Evolutionary conservation across 768 basidiomycete species (phyloP).

Genomic region (Amanita phalloides): DNA sequence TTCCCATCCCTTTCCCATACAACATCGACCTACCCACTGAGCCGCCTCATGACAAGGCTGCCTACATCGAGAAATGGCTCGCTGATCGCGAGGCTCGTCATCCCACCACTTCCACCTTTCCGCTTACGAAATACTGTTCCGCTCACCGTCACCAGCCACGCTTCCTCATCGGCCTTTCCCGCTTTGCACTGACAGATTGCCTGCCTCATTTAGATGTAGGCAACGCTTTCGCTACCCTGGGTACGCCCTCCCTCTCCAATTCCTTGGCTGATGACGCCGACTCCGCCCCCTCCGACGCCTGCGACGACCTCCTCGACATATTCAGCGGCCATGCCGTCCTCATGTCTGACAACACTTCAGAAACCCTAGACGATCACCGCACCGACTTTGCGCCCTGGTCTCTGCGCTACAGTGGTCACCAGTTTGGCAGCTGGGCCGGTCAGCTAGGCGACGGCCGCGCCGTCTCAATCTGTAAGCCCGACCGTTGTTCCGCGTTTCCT

Average conservation of each 20-base stretch:
- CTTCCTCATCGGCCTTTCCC: constrained; percentile 64
- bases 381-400: constrained; percentile 69
- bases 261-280: constrained; percentile 25
- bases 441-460: constrained; percentile 96
- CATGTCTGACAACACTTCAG: constrained; percentile 27
- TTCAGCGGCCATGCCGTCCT: constrained; percentile 70
- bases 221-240: constrained; percentile 63
- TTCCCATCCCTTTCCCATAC: constrained; percentile 79
- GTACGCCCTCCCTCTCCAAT: constrained; percentile 43
- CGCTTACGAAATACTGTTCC: constrained; percentile 39
- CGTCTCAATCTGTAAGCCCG: constrained; percentile 55
- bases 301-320: constrained; percentile 72
- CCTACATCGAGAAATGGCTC: constrained; percentile 73
- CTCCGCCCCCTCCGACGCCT: constrained; percentile 24
- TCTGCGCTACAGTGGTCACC: constrained; percentile 84
- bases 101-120: constrained; percentile 14
- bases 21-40: constrained; percentile 49
- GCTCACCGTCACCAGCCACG: constrained; percentile 39
- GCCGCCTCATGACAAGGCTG: constrained; percentile 41
- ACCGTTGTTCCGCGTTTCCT: neutral
- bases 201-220: constrained; percentile 83
- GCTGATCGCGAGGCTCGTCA: constrained; percentile 45
- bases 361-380: constrained; percentile 2
- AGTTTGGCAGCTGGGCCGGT: constrained; percentile 85
- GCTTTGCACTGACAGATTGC: constrained; percentile 59